Conservation (phyloP, 2,329 filamentous ascomycete species). For the Colletotrichum australisinense region DNA sequence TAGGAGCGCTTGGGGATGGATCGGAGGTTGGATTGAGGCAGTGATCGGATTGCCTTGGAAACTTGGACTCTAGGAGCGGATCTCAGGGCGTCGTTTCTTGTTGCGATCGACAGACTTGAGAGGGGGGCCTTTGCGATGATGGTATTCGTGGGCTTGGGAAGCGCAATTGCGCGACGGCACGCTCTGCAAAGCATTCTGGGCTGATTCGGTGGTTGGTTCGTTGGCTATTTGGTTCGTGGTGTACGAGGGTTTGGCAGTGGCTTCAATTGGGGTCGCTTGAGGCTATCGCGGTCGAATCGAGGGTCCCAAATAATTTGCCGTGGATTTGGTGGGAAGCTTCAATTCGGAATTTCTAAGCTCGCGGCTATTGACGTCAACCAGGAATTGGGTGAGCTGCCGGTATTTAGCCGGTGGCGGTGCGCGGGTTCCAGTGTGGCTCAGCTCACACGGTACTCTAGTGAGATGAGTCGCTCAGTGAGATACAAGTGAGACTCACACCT, state of each 20-base stretch:
- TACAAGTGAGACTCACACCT: background rate
- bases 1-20: constrained; percentile 8
- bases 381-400: background rate
- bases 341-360: constrained; percentile 25
- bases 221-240: no score
- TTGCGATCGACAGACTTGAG: constrained; percentile 60
- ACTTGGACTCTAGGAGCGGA: background rate
- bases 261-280: background rate
- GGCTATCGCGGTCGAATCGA: background rate
- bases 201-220: background rate
- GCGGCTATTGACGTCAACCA: constrained; percentile 19
- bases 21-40: background rate
- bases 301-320: background rate
- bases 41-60: background rate
- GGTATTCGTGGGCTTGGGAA: constrained; percentile 10
- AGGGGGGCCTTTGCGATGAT: constrained; percentile 13
- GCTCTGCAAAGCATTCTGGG: constrained; percentile 33
- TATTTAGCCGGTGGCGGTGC: background rate
- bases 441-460: background rate
- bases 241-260: no score
- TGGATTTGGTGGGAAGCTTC: constrained; percentile 4
- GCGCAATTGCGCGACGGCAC: constrained; percentile 35
- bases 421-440: background rate
- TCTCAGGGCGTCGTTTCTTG: constrained; percentile 14
- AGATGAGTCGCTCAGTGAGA: constrained; percentile 1